Conservation (phyloP, 1,139 yeast genomes). For the Blastobotrys proliferans region DNA sequence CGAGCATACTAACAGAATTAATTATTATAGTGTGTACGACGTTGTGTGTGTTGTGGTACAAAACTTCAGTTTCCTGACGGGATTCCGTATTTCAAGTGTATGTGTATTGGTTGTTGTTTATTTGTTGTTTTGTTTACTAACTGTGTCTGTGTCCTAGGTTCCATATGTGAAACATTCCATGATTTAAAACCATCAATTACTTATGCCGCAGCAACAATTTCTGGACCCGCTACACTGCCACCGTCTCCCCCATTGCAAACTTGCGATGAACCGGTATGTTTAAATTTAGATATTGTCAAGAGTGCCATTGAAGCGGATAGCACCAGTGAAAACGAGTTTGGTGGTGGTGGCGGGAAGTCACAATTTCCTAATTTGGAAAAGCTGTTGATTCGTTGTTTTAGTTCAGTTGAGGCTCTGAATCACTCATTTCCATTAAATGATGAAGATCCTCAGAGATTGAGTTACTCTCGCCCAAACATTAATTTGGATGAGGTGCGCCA, state of each 20-base stretch:
- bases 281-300: conserved; percentile 7
- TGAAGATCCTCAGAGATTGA: conserved; percentile 16
- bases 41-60: conserved; percentile 60
- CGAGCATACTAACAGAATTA: conserved; percentile 1
- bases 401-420: conserved; percentile 26
- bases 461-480: conserved; percentile 30
- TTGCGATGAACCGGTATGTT: conserved; percentile 5
- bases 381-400: conserved; percentile 22
- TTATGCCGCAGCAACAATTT: too few species aligned
- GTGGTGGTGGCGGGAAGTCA: conserved; percentile 3
- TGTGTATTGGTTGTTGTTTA: background rate
- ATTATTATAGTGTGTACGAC: conserved; percentile 12
- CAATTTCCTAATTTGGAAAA: conserved; percentile 16
- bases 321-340: conserved; percentile 4
- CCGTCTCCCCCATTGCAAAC: too few species aligned
- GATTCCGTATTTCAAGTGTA: conserved; percentile 51
- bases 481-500: conserved; percentile 23
- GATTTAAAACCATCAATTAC: conserved; percentile 20
- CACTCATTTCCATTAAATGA: conserved; percentile 25
- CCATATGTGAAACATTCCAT: conserved; percentile 30
- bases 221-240: too few species aligned
- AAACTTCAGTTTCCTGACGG: conserved; percentile 47
- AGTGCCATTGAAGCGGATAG: conserved; percentile 11
- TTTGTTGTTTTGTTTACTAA: background rate
- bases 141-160: conserved; percentile 5